These are phyloP conservation scores for Ensete ventricosum DNA, from an alignment of 176 grass and related monocot species.

Conservation along the genomic window DNA sequence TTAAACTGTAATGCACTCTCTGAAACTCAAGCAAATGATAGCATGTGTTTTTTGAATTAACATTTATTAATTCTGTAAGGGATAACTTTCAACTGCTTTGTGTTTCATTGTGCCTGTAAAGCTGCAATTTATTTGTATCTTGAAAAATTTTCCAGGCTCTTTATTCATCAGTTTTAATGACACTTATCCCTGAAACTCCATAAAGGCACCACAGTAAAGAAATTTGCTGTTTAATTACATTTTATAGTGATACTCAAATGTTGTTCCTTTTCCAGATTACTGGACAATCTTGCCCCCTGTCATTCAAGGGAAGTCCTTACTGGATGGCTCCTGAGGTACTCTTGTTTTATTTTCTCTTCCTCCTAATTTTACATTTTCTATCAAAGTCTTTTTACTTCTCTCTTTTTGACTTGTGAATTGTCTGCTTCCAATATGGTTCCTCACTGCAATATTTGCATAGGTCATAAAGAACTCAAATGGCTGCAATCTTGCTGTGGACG, in stretches of 20 bases:
- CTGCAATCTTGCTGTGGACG: constrained; percentile 95
- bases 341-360: constrained; percentile 6
- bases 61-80: not conserved
- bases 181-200: not conserved
- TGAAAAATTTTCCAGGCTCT: not conserved
- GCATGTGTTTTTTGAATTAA: not conserved
- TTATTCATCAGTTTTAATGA: not conserved
- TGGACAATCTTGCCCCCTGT: constrained; percentile 82
- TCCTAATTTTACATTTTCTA: not conserved
- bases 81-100: too few relatives aligned
- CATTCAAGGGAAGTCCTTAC: constrained; percentile 94
- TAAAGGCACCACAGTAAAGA: not conserved
- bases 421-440: constrained; percentile 21
- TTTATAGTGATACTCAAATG: not conserved
- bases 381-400: not conserved
- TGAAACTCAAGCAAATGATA: not conserved
- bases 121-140: not conserved
- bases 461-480: constrained; percentile 94
- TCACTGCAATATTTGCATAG: constrained; percentile 34
- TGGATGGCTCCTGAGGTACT: constrained; percentile 99
- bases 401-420: constrained; percentile 1
- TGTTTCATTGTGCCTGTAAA: not conserved
- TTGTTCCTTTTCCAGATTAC: constrained; percentile 60
- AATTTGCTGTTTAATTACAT: not conserved
- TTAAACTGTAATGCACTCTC: not conserved